phyloP scores from a whole-genome alignment of 257 asterid species.

The Thymus mandschuricus region DNA sequence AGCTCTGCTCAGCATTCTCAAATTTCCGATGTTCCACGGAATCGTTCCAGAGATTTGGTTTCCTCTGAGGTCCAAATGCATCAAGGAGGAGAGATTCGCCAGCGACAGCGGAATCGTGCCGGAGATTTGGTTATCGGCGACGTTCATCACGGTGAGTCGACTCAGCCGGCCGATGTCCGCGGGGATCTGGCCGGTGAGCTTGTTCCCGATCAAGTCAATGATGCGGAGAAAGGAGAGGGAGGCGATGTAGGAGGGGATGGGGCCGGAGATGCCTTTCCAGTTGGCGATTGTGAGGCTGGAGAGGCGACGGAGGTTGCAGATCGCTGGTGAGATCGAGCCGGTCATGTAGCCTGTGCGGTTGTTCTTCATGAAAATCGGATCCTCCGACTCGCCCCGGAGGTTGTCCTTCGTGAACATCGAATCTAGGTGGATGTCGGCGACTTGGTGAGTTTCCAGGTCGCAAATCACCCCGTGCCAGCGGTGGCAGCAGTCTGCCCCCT shows the following conservation, averaged over 20 bases:
- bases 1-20: slow-evolving; percentile 83
- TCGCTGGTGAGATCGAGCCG: slow-evolving; percentile 69
- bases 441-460: slow-evolving; percentile 63
- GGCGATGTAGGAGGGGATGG: slow-evolving; percentile 66
- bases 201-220: slow-evolving; percentile 78
- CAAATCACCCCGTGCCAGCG: slow-evolving; percentile 91
- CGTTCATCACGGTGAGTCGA: slow-evolving; percentile 73
- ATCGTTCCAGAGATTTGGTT: slow-evolving; percentile 64
- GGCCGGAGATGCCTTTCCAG: slow-evolving; percentile 84
- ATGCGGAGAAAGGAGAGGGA: slow-evolving; percentile 61
- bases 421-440: slow-evolving; percentile 57
- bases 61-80: slow-evolving; percentile 74
- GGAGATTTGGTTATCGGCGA: slow-evolving; percentile 72
- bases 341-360: slow-evolving; percentile 85
- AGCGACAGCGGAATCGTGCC: slow-evolving; percentile 71
- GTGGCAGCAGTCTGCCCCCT: slow-evolving; percentile 76
- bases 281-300: slow-evolving; percentile 80
- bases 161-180: slow-evolving; percentile 64
- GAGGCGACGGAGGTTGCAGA: slow-evolving; percentile 64
- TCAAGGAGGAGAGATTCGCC: slow-evolving; percentile 54
- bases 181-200: slow-evolving; percentile 68
- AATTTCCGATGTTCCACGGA: slow-evolving; percentile 62
- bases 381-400: slow-evolving; percentile 95
- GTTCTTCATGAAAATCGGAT: slow-evolving; percentile 69
- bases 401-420: slow-evolving; percentile 13